phyloP scores from a whole-genome alignment of 129 eudicot genomes.

The Smallanthus sonchifolius region DNA sequence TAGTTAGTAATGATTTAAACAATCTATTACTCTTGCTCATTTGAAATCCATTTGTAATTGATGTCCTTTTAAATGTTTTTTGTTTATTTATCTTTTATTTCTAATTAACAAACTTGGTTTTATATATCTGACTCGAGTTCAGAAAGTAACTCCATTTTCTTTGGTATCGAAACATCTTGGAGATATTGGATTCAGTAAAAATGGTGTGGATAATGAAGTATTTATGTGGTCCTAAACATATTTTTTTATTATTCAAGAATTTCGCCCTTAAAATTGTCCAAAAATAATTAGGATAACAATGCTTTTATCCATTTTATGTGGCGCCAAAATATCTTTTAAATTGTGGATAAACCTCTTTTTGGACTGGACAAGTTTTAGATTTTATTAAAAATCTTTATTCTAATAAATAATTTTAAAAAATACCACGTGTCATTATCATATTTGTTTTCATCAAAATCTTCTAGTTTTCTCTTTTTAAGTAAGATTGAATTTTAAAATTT shows the following conservation, averaged over 20 bases:
- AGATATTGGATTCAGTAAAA: background rate
- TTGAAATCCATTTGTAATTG: too few species aligned
- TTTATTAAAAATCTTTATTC: background rate
- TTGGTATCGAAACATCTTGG: background rate
- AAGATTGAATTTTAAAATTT: too few species aligned
- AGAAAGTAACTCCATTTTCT: background rate
- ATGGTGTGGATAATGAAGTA: constrained; percentile 22
- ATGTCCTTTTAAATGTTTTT: too few species aligned
- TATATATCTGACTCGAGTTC: too few species aligned
- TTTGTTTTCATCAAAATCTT: too few species aligned
- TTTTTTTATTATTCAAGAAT: background rate
- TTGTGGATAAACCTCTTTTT: constrained; percentile 11
- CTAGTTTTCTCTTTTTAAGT: too few species aligned
- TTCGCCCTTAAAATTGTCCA: background rate
- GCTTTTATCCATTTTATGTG: constrained; percentile 25
- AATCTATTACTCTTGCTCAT: too few species aligned
- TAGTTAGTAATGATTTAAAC: too few species aligned
- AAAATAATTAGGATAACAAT: constrained; percentile 4
- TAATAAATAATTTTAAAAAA: too few species aligned
- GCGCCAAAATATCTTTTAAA: constrained; percentile 25
- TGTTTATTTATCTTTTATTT: too few species aligned
- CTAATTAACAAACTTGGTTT: too few species aligned
- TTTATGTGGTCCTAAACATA: constrained; percentile 30
- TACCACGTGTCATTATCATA: too few species aligned
- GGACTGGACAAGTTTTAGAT: background rate